Evolutionary conservation across 129 eudicot genomes (phyloP), one percentile per base, ranked within the genome.

Genomic region (Tagetes patula): DNA sequence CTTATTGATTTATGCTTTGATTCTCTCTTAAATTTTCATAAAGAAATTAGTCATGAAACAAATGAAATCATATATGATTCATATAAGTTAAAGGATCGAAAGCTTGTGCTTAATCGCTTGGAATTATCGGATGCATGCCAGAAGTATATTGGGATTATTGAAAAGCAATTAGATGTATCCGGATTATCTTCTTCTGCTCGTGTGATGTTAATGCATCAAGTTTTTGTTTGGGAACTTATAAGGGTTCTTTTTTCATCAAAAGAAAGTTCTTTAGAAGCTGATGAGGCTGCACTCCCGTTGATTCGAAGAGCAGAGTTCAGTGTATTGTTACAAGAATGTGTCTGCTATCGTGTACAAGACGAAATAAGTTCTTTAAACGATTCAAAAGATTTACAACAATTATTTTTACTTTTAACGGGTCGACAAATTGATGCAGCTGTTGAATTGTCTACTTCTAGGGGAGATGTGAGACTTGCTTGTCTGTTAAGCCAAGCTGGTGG

Each of bases 401-500:
- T 94, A 61, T 86, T 94, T 68, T 82, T 94, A 75, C 90, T 94
- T 27, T 64, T 94, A 45, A 86, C 96, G 33, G 98, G 98, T 32
- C 80, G 97, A 36, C 96, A 94, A 72, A 79, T 90, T 39, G 96
- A 94, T 78, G 72, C 88, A 41, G 97, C 98, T 46, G 93, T 90
- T 31, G 96, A 94, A 74, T 65, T 94, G 47, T 90, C 96, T 69
- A 90, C 97, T 81, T 87, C 96, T 64, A 80, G 87, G 72, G 98
- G 98, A 39, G 98, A 94, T 68, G 97, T 90, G 9, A 79, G 97
- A 79, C 84, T 94, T 5, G 88, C 98, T 72, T 90, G 97, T 80
- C 83, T 94, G 74, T 72, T 94, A 75, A 90, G 97, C 76, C 96
- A 88, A 76, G 92, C 96, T 72, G 98, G 97, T 32, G 98, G 98